Conservation (phyloP, 2,329 filamentous ascomycete genomes). For the Fusarium haematococcum region DNA sequence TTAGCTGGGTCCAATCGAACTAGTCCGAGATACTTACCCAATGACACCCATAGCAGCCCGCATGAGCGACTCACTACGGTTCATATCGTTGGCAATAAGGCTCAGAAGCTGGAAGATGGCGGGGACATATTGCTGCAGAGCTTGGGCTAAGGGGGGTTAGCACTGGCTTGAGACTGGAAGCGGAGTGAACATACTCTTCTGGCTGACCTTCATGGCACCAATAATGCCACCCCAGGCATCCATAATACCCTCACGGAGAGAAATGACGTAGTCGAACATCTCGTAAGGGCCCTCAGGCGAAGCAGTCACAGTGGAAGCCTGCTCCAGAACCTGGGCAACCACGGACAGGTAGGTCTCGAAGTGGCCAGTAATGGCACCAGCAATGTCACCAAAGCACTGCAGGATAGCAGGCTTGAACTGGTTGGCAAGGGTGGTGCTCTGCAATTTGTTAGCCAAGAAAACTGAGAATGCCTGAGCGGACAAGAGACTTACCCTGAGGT, state of each 20-base stretch:
- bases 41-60: constrained; percentile 97
- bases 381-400: constrained; percentile 98
- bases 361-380: constrained; percentile 88
- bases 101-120: constrained; percentile 90
- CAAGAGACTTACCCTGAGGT: constrained; percentile 76
- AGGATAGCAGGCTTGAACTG: constrained; percentile 98
- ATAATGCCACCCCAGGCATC: constrained; percentile 99
- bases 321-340: constrained; percentile 93
- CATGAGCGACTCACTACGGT: constrained; percentile 92
- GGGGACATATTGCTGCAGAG: constrained; percentile 81
- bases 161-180: constrained; percentile 32
- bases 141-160: constrained; percentile 64
- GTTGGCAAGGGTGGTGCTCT: constrained; percentile 89
- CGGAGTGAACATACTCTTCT: constrained; percentile 72
- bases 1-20: constrained; percentile 21
- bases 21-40: constrained; percentile 71
- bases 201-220: constrained; percentile 87
- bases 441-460: constrained; percentile 32
- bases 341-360: constrained; percentile 95
- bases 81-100: constrained; percentile 82
- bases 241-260: constrained; percentile 96
- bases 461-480: neutral
- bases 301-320: constrained; percentile 86
- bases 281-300: constrained; percentile 87
- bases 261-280: constrained; percentile 97